phyloP scores from a whole-genome alignment of 768 basidiomycete species.

The Polyporus arcularius region DNA sequence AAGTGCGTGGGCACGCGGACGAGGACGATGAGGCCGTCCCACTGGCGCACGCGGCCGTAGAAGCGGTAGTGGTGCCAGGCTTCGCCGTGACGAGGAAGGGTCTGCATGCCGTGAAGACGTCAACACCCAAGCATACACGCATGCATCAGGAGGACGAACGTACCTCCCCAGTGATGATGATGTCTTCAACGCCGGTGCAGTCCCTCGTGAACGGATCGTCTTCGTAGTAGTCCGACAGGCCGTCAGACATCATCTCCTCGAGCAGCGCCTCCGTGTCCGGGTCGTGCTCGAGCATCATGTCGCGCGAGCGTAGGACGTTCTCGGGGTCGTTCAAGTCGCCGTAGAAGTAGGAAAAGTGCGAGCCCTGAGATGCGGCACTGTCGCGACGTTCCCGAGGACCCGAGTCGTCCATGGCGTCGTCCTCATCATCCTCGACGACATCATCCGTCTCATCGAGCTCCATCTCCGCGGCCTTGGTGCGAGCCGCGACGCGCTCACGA shows the following conservation, averaged over 20 bases:
- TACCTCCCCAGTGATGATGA: slow-evolving; percentile 63
- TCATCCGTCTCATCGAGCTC: slow-evolving; percentile 10
- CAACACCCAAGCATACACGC: neutral
- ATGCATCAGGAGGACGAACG: slow-evolving; percentile 13
- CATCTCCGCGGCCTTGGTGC: slow-evolving; percentile 7
- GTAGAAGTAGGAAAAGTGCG: slow-evolving; percentile 19
- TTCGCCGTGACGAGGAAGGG: slow-evolving; percentile 41
- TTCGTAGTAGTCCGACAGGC: slow-evolving; percentile 14
- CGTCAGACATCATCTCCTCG: slow-evolving; percentile 27
- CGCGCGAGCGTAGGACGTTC: slow-evolving; percentile 14
- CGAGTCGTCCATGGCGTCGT: slow-evolving; percentile 1
- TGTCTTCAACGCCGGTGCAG: slow-evolving; percentile 62
- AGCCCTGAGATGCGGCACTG: slow-evolving; percentile 9
- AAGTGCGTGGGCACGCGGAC: slow-evolving; percentile 29
- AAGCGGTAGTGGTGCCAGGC: slow-evolving; percentile 38
- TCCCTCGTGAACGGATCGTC: slow-evolving; percentile 27
- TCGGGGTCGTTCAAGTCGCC: slow-evolving; percentile 7
- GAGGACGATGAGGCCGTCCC: slow-evolving; percentile 41
- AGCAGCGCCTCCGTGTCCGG: slow-evolving; percentile 26
- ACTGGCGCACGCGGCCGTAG: slow-evolving; percentile 38
- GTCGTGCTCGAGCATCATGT: slow-evolving; percentile 21
- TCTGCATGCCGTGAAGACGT: slow-evolving; percentile 34
- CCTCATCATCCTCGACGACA: neutral
- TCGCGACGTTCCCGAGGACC: neutral
- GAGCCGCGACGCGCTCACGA: slow-evolving; percentile 13